These are phyloP conservation scores for Cutaneotrichosporon sp. DNA, from an alignment of 1,284 basidiomycete species.

Conservation along the genomic window DNA sequence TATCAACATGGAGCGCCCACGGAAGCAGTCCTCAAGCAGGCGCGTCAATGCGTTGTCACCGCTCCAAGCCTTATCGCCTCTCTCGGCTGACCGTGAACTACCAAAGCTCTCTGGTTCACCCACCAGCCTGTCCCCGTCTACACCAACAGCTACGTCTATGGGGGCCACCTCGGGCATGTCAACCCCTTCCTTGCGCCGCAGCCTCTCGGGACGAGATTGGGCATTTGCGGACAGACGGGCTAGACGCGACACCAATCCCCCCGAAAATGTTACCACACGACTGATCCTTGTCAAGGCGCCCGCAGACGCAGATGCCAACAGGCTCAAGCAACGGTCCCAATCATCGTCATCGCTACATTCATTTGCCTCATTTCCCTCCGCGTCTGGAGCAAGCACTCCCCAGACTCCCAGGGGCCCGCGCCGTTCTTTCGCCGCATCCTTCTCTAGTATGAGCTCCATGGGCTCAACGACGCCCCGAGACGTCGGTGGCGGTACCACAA, in stretches of 20 bases:
- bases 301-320: conserved; percentile 9
- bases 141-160: not conserved
- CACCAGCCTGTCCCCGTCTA: not conserved
- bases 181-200: too few relatives aligned
- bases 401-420: conserved; percentile 8
- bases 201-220: conserved; percentile 11
- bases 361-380: conserved; percentile 26
- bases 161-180: too few relatives aligned
- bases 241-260: not conserved
- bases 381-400: conserved; percentile 5
- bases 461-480: not conserved
- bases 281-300: conserved; percentile 46
- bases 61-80: conserved; percentile 43
- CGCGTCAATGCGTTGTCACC: conserved; percentile 41
- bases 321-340: conserved; percentile 23
- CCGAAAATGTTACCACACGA: conserved; percentile 22
- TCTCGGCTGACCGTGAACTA: conserved; percentile 9
- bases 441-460: not conserved
- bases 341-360: conserved; percentile 32
- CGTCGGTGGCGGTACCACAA: not conserved
- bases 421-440: not conserved
- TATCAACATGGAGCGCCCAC: conserved; percentile 2
- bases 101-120: not conserved
- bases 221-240: not conserved
- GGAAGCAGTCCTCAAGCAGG: conserved; percentile 57